Percentiles rank a stretch among this genome's conserved stretches.
These are phyloP conservation scores for Ceratonia siliqua DNA, from an alignment of 306 rosid genomes.

Conservation along the genomic window DNA sequence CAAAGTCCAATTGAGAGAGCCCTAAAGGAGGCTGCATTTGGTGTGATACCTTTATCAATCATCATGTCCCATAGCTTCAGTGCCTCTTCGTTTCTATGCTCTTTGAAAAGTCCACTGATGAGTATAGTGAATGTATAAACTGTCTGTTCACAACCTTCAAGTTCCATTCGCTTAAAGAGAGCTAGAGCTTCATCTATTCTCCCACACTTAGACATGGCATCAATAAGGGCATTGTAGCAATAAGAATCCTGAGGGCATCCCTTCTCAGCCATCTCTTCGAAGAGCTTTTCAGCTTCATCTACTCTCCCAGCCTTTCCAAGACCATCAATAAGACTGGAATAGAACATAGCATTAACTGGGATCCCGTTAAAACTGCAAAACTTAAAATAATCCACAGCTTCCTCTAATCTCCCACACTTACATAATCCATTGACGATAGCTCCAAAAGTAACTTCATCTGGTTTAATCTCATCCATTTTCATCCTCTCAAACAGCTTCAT, in stretches of 20 bases:
- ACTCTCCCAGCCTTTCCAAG: constrained; percentile 86
- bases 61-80: constrained; percentile 76
- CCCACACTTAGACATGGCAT: constrained; percentile 68
- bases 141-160: constrained; percentile 79
- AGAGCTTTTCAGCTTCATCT: constrained; percentile 72
- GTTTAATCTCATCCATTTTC: constrained; percentile 59
- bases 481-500: constrained; percentile 70
- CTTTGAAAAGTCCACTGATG: constrained; percentile 67
- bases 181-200: constrained; percentile 65
- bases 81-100: constrained; percentile 77
- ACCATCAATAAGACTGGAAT: constrained; percentile 80
- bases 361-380: constrained; percentile 56
- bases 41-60: constrained; percentile 83
- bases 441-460: constrained; percentile 85
- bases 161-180: constrained; percentile 65
- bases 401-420: constrained; percentile 78
- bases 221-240: constrained; percentile 74
- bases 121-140: constrained; percentile 81
- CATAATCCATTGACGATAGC: constrained; percentile 81
- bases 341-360: constrained; percentile 63
- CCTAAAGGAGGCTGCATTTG: constrained; percentile 79
- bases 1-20: constrained; percentile 81
- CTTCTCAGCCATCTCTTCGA: constrained; percentile 67
- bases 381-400: constrained; percentile 63
- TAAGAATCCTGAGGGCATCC: constrained; percentile 74